A percentile compares a stretch with the other conserved stretches of the same genome.
Evolutionary conservation across 345 rosid species (phyloP).

Genomic region (Euphorbia lathyris): DNA sequence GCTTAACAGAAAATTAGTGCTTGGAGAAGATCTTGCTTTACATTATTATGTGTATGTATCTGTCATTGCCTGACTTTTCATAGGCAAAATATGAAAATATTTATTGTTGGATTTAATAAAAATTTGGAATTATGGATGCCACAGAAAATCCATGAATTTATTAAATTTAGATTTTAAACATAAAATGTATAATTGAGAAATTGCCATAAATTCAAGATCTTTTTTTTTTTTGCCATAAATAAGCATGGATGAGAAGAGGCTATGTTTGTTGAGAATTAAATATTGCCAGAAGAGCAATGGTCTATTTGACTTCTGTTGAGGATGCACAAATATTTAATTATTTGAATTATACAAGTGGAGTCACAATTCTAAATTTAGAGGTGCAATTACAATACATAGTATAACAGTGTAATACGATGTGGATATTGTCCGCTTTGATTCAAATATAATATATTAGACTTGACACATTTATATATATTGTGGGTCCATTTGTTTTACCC

Average conservation of each 20-base stretch:
- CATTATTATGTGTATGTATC: too few species aligned
- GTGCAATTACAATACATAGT: too few species aligned
- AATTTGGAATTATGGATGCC: neutral
- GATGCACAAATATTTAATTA: neutral
- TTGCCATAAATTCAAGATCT: constrained; percentile 6
- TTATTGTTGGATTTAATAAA: neutral
- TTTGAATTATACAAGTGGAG: too few species aligned
- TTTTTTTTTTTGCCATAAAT: constrained; percentile 6
- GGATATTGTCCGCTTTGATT: too few species aligned
- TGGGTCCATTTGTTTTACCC: too few species aligned
- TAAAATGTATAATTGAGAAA: neutral
- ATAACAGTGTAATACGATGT: too few species aligned
- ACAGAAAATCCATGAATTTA: constrained; percentile 8
- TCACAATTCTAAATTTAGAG: too few species aligned
- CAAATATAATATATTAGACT: too few species aligned
- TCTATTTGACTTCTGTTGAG: neutral
- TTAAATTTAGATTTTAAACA: neutral
- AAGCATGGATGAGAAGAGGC: neutral
- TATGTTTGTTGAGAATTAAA: neutral
- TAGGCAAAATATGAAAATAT: neutral
- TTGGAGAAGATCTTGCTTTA: too few species aligned
- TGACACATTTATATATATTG: too few species aligned
- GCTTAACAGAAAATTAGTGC: neutral
- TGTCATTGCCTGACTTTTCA: neutral
- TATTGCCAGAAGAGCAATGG: neutral